Conservation (phyloP, 2,329 filamentous ascomycete species). For the Cercospora zeae-maydis region DNA sequence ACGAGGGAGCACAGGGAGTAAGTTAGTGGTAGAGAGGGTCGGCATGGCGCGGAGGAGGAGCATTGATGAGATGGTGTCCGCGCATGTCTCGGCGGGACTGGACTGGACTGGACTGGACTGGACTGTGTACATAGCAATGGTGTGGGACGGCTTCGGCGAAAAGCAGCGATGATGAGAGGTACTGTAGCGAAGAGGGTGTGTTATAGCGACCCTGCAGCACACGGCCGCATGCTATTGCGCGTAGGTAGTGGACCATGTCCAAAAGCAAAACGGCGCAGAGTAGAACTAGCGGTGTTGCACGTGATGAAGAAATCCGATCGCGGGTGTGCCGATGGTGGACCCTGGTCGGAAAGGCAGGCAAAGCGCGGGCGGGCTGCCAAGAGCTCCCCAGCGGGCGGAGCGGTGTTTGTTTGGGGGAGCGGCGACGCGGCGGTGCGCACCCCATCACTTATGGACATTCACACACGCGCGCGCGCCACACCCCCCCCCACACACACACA, state of each 20-base stretch:
- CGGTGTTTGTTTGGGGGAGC: background rate
- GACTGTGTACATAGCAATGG: background rate
- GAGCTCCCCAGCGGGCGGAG: background rate
- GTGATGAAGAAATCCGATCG: background rate
- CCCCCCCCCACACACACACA: too few species aligned
- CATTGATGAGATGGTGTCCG: background rate
- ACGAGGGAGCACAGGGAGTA: too few species aligned
- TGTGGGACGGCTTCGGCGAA: background rate
- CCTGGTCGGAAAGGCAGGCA: background rate
- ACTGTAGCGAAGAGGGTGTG: background rate
- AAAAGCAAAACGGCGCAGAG: background rate
- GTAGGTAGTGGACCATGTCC: slow-evolving; percentile 7
- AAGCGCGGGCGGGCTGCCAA: background rate
- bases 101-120: too few species aligned
- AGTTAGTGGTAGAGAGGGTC: too few species aligned
- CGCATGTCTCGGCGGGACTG: background rate
- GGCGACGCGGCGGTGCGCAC: background rate
- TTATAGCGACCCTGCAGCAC: slow-evolving; percentile 16
- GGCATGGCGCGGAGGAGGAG: slow-evolving; percentile 4
- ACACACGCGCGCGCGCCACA: too few species aligned
- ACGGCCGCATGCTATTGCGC: slow-evolving; percentile 3
- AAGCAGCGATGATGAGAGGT: background rate
- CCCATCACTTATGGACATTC: background rate
- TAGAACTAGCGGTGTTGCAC: background rate
- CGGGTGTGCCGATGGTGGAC: too few species aligned